These are phyloP conservation scores for Populus hybrid DNA, from an alignment of 441 rosid genomes.

Conservation along the genomic window DNA sequence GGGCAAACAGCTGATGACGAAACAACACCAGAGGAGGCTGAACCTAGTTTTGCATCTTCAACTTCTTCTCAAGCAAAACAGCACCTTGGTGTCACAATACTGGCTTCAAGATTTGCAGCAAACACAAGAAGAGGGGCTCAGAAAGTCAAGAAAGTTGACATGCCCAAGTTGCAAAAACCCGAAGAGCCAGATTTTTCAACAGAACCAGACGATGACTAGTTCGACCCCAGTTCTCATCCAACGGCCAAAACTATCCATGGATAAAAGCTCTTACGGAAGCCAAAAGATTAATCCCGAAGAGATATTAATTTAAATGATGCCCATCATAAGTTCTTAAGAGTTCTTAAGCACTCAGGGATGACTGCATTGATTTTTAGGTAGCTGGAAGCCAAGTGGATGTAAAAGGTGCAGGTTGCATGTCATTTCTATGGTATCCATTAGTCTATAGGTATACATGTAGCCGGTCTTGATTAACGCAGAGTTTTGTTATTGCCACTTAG, in stretches of 20 bases:
- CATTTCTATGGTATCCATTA: not conserved
- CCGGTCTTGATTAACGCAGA: not conserved
- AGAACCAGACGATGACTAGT: constrained; percentile 45
- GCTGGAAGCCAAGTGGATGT: not conserved
- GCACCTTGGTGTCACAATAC: constrained; percentile 55
- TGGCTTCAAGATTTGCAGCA: constrained; percentile 82
- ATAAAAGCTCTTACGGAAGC: not conserved
- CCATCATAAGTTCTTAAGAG: not conserved
- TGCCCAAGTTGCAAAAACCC: constrained; percentile 69
- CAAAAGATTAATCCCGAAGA: not conserved
- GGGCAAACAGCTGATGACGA: constrained; percentile 10
- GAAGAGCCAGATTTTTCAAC: constrained; percentile 80
- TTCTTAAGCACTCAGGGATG: not conserved
- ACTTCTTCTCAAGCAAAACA: constrained; percentile 43
- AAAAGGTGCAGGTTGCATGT: not conserved
- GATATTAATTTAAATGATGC: not conserved
- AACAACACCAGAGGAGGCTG: constrained; percentile 34
- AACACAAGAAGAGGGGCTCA: constrained; percentile 68
- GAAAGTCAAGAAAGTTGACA: constrained; percentile 32
- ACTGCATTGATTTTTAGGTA: not conserved
- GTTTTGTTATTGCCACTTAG: not conserved
- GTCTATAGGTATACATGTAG: not conserved
- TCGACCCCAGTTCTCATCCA: not conserved
- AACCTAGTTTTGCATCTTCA: constrained; percentile 9
- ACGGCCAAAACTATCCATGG: not conserved